phyloP scores from a whole-genome alignment of 139 green algal species.

The Chlorella vulgaris region DNA sequence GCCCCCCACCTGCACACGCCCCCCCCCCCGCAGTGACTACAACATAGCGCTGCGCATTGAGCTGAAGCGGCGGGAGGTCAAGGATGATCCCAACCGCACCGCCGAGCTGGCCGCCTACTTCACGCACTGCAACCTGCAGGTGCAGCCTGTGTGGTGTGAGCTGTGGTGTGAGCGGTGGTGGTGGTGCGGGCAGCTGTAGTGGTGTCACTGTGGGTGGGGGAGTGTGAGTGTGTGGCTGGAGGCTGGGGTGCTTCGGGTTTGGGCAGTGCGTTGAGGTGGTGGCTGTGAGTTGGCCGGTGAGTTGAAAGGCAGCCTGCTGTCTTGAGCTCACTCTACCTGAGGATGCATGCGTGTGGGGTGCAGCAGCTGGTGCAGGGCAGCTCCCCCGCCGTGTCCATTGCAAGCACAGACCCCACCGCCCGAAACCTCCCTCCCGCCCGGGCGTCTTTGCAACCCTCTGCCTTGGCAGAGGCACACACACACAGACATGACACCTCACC shows the following conservation, averaged over 20 bases:
- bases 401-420: too few species aligned
- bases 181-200: not conserved
- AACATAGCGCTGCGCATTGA: constrained; percentile 90
- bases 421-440: too few species aligned
- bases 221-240: not conserved
- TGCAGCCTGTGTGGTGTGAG: not conserved
- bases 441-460: too few species aligned
- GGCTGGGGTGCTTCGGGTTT: not conserved
- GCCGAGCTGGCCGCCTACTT: constrained; percentile 99
- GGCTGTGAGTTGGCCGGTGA: too few species aligned
- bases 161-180: not conserved
- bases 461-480: too few species aligned
- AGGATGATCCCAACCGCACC: constrained; percentile 71
- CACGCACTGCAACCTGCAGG: constrained; percentile 89
- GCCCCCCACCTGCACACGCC: not conserved
- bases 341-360: too few species aligned
- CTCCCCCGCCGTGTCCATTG: too few species aligned
- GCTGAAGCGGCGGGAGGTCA: constrained; percentile 87
- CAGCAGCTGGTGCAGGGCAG: too few species aligned
- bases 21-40: constrained; percentile 83
- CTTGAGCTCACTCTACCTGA: too few species aligned
- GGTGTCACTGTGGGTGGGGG: not conserved
- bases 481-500: too few species aligned
- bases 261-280: too few species aligned
- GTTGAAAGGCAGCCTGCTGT: too few species aligned